A percentile compares a stretch with the other conserved stretches of the same genome.
Conservation (phyloP, 2,329 filamentous ascomycete genomes). For the Apiospora aurea region DNA sequence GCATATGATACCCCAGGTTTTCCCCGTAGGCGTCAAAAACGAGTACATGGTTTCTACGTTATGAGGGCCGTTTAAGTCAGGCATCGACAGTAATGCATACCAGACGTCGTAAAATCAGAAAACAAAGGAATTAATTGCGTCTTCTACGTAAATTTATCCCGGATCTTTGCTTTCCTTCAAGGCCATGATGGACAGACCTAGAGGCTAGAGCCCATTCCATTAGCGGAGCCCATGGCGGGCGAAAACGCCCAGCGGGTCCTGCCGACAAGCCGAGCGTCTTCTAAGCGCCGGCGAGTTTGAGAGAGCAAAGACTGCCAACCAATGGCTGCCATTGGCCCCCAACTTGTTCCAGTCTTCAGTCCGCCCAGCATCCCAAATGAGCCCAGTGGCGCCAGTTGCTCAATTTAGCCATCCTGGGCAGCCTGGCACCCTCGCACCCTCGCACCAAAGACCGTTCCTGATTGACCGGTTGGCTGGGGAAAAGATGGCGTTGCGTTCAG, state of each 20-base stretch:
- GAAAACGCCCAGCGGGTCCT: not conserved
- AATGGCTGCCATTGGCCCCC: slow-evolving; percentile 11
- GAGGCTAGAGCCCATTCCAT: not conserved
- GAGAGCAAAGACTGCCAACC: not conserved
- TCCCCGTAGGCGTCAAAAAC: not conserved
- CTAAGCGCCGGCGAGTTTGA: slow-evolving; percentile 26
- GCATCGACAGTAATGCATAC: not conserved
- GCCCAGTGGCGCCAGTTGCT: slow-evolving; percentile 14
- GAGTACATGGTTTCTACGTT: not conserved
- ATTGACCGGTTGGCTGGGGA: slow-evolving; percentile 10
- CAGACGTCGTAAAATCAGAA: not conserved
- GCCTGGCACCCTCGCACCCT: slow-evolving; percentile 10
- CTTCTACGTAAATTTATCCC: not conserved
- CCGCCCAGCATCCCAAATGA: not conserved
- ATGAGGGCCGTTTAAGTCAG: too few relatives aligned
- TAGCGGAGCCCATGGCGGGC: slow-evolving; percentile 1
- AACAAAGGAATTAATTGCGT: not conserved
- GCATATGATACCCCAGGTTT: slow-evolving; percentile 10
- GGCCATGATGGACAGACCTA: too few relatives aligned
- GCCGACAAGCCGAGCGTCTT: slow-evolving; percentile 26
- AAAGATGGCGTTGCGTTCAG: not conserved
- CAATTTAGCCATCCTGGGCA: slow-evolving; percentile 19
- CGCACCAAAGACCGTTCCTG: not conserved
- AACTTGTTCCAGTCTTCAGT: slow-evolving; percentile 8
- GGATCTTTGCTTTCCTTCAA: not conserved